A percentile compares a stretch with the other conserved stretches of the same genome.
Evolutionary conservation across 2,329 filamentous ascomycete genomes (phyloP).

Genomic region (Fusarium heterosporum): DNA sequence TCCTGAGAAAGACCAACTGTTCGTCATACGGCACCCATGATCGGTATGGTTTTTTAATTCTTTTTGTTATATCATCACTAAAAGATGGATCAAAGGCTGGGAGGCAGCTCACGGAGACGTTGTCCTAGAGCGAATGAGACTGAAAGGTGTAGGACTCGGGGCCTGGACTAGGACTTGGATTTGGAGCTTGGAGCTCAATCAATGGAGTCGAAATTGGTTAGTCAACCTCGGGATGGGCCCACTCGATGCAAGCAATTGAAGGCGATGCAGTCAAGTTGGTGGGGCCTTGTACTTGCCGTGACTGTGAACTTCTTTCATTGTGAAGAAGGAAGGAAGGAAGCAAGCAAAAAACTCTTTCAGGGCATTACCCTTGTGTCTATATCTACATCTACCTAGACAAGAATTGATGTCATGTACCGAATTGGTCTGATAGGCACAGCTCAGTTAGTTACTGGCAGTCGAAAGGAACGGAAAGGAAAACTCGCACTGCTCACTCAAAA

Average conservation of each 20-base stretch:
- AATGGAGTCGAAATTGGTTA: slow-evolving; percentile 21
- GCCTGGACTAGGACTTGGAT: slow-evolving; percentile 46
- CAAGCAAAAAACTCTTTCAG: background rate
- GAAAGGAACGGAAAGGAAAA: slow-evolving; percentile 3
- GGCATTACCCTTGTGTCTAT: background rate
- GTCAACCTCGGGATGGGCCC: slow-evolving; percentile 2
- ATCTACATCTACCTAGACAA: too few relatives aligned
- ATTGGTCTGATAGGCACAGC: too few relatives aligned
- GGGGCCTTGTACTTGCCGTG: background rate
- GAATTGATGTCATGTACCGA: too few relatives aligned
- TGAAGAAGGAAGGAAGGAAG: background rate
- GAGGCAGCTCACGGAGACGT: slow-evolving; percentile 46
- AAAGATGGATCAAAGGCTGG: slow-evolving; percentile 24
- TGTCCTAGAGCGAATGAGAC: slow-evolving; percentile 47
- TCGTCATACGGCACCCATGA: slow-evolving; percentile 43
- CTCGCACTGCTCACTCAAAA: slow-evolving; percentile 43
- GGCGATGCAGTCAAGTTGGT: slow-evolving; percentile 4
- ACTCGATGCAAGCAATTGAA: slow-evolving; percentile 20
- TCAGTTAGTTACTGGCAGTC: background rate
- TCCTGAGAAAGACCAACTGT: slow-evolving; percentile 13
- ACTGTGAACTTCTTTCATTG: background rate
- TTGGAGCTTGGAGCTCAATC: slow-evolving; percentile 38
- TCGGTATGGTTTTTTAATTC: slow-evolving; percentile 31
- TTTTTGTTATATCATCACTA: slow-evolving; percentile 40
- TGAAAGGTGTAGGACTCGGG: slow-evolving; percentile 49